These are phyloP conservation scores for Kwoniella shandongensis DNA, from an alignment of 768 basidiomycete genomes.

Conservation along the genomic window DNA sequence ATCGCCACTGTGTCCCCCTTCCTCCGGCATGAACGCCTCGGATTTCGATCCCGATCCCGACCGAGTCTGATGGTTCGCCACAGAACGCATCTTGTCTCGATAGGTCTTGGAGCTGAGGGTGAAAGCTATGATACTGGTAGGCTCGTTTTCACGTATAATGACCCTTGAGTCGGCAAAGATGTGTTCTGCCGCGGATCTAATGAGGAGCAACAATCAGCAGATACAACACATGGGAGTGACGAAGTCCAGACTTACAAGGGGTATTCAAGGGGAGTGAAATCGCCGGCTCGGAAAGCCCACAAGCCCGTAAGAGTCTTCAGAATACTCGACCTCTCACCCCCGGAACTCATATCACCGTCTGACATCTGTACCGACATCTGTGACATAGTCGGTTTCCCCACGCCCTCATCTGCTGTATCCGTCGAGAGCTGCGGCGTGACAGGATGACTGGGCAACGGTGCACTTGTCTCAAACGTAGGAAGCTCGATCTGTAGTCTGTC, in stretches of 20 bases:
- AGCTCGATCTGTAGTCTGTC: constrained; percentile 52
- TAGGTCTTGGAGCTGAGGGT: constrained; percentile 62
- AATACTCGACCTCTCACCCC: constrained; percentile 70
- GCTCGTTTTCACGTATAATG: constrained; percentile 93
- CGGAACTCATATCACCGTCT: constrained; percentile 56
- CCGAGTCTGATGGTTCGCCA: constrained; percentile 24
- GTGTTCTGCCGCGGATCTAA: constrained; percentile 63
- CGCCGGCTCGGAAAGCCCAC: constrained; percentile 65
- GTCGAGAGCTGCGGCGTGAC: constrained; percentile 44
- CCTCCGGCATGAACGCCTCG: constrained; percentile 92
- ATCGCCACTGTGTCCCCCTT: constrained; percentile 67
- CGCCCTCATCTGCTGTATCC: constrained; percentile 38
- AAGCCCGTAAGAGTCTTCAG: constrained; percentile 79
- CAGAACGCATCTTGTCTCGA: constrained; percentile 47
- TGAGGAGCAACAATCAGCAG: neutral
- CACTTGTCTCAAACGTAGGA: constrained; percentile 52
- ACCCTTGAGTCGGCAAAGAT: constrained; percentile 92
- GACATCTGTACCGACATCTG: constrained; percentile 45
- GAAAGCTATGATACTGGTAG: constrained; percentile 94
- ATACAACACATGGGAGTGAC: neutral
- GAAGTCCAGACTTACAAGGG: constrained; percentile 57
- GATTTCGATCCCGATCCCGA: constrained; percentile 58
- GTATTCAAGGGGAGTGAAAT: constrained; percentile 59
- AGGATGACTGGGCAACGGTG: constrained; percentile 52
- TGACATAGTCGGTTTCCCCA: constrained; percentile 17